Conservation (phyloP, 257 asterid genomes). For the Solanum virginianum region DNA sequence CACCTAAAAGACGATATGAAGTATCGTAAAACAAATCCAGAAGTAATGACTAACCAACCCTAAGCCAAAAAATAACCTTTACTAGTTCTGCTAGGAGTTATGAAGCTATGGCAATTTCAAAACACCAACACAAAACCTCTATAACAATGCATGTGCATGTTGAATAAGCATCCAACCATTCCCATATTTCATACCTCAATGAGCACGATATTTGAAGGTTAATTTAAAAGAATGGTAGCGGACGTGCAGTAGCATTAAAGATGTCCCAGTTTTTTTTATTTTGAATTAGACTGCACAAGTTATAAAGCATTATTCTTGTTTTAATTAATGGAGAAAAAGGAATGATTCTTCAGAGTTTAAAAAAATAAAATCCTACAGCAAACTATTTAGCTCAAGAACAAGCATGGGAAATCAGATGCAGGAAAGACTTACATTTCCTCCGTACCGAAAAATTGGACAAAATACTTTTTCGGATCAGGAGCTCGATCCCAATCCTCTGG, state of each 20-base stretch:
- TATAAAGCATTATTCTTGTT: background rate
- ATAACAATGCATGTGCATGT: background rate
- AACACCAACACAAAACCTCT: background rate
- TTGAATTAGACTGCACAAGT: background rate
- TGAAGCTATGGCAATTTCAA: background rate
- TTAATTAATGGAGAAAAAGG: background rate
- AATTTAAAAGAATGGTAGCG: background rate
- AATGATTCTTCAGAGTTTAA: background rate
- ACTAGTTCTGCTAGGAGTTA: background rate
- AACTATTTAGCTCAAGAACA: background rate
- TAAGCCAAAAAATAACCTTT: background rate
- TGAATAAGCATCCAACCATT: background rate
- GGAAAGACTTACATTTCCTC: slow-evolving; percentile 60
- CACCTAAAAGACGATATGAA: background rate
- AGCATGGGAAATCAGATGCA: background rate
- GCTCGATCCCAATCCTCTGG: slow-evolving; percentile 63
- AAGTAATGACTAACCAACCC: background rate
- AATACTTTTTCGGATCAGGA: slow-evolving; percentile 68
- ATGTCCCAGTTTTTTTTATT: background rate
- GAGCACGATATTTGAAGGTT: background rate
- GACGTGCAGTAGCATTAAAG: background rate
- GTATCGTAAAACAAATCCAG: background rate
- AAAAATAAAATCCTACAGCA: background rate
- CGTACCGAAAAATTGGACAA: slow-evolving; percentile 84
- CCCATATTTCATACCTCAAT: background rate